Evolutionary conservation across 2,329 filamentous ascomycete genomes (phyloP).

Genomic region (Nigrospora oryzae): DNA sequence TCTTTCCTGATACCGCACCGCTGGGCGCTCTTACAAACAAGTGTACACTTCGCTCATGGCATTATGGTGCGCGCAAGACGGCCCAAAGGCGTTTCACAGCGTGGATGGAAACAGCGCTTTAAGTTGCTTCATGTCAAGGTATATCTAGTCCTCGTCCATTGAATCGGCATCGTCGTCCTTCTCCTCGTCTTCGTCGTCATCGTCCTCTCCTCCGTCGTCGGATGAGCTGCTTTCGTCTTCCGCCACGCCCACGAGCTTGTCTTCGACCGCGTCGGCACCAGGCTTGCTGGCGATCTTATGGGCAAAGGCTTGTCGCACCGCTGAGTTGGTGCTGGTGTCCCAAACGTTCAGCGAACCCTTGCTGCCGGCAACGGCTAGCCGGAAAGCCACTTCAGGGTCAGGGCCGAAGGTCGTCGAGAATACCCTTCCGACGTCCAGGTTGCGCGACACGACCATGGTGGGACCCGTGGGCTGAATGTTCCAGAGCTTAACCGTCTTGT

Average conservation of each 20-base stretch:
- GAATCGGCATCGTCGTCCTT: constrained; percentile 33
- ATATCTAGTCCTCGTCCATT: constrained; percentile 47
- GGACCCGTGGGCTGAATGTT: constrained; percentile 76
- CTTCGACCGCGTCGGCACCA: constrained; percentile 53
- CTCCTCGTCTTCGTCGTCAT: constrained; percentile 23
- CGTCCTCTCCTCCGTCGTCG: constrained; percentile 34
- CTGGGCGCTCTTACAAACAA: no score
- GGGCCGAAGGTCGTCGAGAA: constrained; percentile 89
- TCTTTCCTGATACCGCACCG: no score
- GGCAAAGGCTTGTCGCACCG: constrained; percentile 78
- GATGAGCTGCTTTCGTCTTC: constrained; percentile 51
- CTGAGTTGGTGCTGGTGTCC: constrained; percentile 90
- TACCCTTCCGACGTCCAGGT: constrained; percentile 89
- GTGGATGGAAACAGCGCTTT: no score
- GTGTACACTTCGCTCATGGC: no score
- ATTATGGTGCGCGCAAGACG: no score
- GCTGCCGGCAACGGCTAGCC: constrained; percentile 87
- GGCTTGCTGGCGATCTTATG: constrained; percentile 50
- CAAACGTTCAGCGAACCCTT: constrained; percentile 89
- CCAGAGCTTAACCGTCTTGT: constrained; percentile 96
- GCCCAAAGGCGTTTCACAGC: no score
- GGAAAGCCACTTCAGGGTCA: constrained; percentile 83
- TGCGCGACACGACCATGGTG: constrained; percentile 82
- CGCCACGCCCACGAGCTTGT: constrained; percentile 69
- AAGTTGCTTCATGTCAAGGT: no score